A percentile compares a stretch with the other conserved stretches of the same genome.
Evolutionary conservation across 1,284 basidiomycete species (phyloP).

Genomic region (Sanghuangporus baumii): DNA sequence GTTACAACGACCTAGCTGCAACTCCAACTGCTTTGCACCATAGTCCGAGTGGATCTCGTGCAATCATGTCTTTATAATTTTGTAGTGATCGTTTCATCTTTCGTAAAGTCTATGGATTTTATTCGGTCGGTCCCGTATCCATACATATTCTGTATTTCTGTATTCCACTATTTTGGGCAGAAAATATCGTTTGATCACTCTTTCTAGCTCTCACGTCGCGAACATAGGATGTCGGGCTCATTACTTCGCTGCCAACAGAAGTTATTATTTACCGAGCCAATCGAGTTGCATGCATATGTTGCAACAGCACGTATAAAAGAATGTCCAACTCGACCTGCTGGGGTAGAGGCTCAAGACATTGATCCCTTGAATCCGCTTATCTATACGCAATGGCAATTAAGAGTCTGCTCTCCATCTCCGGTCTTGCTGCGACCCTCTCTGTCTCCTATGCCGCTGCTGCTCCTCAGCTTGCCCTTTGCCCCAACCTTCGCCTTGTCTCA

Average conservation of each 20-base stretch:
- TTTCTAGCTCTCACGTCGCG: neutral
- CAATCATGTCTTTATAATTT: too few relatives aligned
- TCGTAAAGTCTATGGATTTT: neutral
- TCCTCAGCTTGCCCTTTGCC: slow-evolving; percentile 30
- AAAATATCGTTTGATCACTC: neutral
- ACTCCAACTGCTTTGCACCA: too few relatives aligned
- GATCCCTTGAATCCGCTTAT: neutral
- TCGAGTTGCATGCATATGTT: neutral
- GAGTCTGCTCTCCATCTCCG: neutral
- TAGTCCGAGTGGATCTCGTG: too few relatives aligned
- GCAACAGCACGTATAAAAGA: neutral
- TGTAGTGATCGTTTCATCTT: too few relatives aligned
- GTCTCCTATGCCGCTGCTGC: slow-evolving; percentile 22
- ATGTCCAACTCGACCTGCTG: neutral
- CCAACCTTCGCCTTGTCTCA: slow-evolving; percentile 31
- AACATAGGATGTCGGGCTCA: neutral
- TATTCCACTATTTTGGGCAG: neutral
- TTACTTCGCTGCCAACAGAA: neutral
- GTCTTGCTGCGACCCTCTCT: neutral
- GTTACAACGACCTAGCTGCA: neutral
- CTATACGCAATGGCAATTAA: slow-evolving; percentile 12
- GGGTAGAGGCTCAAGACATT: neutral
- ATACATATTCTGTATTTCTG: neutral
- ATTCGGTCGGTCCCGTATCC: neutral
- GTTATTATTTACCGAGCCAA: neutral